Base-by-base conservation (phyloP, 176 grass and related monocot species). In the Oryza glumipatula region DNA sequence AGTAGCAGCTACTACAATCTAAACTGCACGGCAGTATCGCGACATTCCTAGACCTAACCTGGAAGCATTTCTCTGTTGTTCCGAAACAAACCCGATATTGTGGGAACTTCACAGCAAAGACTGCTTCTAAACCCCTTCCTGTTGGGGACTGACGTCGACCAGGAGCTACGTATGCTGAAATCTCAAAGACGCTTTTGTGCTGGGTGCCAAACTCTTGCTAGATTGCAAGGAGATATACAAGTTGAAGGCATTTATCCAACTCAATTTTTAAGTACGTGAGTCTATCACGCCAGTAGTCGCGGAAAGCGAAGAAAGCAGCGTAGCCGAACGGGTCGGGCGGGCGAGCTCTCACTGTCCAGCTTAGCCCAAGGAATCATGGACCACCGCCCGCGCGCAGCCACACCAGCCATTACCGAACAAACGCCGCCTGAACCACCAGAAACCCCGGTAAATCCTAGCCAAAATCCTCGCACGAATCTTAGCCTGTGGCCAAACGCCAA, bases 341-440 rank as follows among this genome's bases (percentile, higher is more conserved):
- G 22, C 23, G 48, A 68, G 32, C 60, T 13, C n/a, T 32, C 7
- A 3, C 11, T 73, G 58, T 63, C 19, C 68, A 32, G 28, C 14
- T 51, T 47, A 74, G 81, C 24, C 12, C 11, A 23, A 46, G 30
- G 60, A 67, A 88, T 58, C 60, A 12, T 78, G 80, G 68, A 33
- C 80, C 80, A 66, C 43, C 43, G 67, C 11, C 67, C 39, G n/a
- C 69, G 24, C 78, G 64, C 17, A 7, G 78, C 47, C 47, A 19
- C 41, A 9, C 51, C 65, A 28, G 5, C 72, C 72, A 28, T 63
- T 61, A 44, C 32, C 2, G 56, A 67, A 10, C 69, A 68, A 80
- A 74, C 46, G 61, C 76, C 69, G 61, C 36, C 76, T 60, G 23
- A 41, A 49, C 87, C 87, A 76, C 82, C 70, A 63, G 58, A 65